A percentile compares a stretch with the other conserved stretches of the same genome.
Conservation (phyloP, 495 filamentous ascomycete genomes). For the Neurospora africana region DNA sequence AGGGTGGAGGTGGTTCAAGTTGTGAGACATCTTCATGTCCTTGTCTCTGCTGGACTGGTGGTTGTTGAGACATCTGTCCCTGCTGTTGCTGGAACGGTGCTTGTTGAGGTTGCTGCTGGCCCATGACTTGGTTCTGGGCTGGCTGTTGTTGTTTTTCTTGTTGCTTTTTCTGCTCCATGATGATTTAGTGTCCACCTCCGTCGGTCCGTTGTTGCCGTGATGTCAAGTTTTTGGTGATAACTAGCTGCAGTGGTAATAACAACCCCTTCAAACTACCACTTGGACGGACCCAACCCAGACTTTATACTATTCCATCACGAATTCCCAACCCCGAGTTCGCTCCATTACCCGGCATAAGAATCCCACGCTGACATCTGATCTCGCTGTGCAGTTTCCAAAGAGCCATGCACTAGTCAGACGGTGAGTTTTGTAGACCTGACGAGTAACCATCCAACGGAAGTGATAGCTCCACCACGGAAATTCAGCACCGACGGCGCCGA, state of each 20-base stretch:
- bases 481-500: too few relatives aligned
- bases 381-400: background rate
- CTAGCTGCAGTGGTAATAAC: background rate
- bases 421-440: too few relatives aligned
- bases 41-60: background rate
- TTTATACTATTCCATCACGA: background rate
- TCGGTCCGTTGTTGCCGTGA: background rate
- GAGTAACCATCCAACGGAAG: too few relatives aligned
- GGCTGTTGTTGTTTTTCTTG: background rate
- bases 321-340: background rate
- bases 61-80: background rate
- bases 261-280: background rate
- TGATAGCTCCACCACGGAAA: too few relatives aligned
- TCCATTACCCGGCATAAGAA: background rate
- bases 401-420: too few relatives aligned
- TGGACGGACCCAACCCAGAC: background rate
- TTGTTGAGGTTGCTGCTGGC: background rate
- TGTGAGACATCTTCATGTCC: background rate
- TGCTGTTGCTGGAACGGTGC: background rate
- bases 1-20: background rate
- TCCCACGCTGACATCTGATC: background rate
- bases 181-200: background rate
- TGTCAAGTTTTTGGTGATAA: background rate
- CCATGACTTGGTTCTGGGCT: background rate
- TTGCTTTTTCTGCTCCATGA: background rate